Percentiles rank a stretch among this genome's conserved stretches.
These are phyloP conservation scores for Filobasidium floriforme DNA, from an alignment of 768 basidiomycete genomes.

Conservation along the genomic window DNA sequence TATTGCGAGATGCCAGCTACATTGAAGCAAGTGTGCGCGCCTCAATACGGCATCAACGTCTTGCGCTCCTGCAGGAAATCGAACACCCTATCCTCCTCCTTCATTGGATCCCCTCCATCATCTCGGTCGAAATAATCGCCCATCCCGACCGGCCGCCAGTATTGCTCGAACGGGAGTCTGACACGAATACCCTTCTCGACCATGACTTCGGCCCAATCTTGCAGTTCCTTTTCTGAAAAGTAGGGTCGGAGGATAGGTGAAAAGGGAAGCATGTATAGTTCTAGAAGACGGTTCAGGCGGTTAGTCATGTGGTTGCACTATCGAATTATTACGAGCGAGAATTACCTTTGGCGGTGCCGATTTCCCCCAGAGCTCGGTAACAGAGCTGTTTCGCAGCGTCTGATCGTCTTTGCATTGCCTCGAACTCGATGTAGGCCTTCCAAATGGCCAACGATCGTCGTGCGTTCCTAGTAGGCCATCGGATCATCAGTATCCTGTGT, in stretches of 20 bases:
- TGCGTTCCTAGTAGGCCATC: constrained; percentile 26
- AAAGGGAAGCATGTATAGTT: constrained; percentile 46
- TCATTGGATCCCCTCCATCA: constrained; percentile 32
- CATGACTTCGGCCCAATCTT: constrained; percentile 45
- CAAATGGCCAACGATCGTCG: constrained; percentile 41
- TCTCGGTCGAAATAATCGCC: constrained; percentile 22
- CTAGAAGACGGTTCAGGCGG: constrained; percentile 24
- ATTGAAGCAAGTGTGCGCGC: neutral
- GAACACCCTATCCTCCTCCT: constrained; percentile 35
- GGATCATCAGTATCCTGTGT: no score
- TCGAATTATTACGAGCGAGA: no score
- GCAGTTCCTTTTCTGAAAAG: constrained; percentile 44
- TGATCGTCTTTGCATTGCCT: constrained; percentile 35
- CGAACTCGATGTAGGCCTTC: constrained; percentile 47
- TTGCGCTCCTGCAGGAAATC: constrained; percentile 37
- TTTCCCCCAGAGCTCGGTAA: constrained; percentile 42
- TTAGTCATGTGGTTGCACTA: no score
- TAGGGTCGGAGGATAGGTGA: constrained; percentile 35
- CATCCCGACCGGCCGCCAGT: constrained; percentile 25
- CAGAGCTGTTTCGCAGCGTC: constrained; percentile 42
- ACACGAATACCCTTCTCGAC: constrained; percentile 45
- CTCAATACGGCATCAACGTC: constrained; percentile 42
- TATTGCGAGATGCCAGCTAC: neutral
- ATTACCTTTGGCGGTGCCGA: constrained; percentile 46
- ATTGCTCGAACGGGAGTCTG: constrained; percentile 38